Base-by-base conservation (phyloP, 1,284 basidiomycete genomes). In the Cutaneotrichosporon arboriforme region DNA sequence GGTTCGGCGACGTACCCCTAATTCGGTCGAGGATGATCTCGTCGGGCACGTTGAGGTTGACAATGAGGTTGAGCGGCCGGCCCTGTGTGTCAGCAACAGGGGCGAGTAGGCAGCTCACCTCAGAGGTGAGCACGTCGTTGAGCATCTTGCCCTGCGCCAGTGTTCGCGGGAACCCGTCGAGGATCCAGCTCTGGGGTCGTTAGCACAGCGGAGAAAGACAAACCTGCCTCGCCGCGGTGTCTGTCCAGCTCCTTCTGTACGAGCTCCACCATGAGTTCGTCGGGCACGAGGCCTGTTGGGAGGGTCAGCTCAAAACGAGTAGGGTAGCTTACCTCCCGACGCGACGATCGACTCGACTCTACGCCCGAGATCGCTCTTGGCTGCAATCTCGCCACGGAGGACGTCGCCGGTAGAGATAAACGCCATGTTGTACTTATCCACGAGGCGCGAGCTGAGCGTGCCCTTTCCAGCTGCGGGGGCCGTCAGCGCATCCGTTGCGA, bases 81-180 rank as follows among this genome's bases (percentile, higher is more conserved):
- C 70, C 68, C 65, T 73, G 58, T 81, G 15, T 86, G 79, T 78
- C 52, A 88, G 78, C 40, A 33, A 22, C n/a, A 13, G 3, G 8
- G 18, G 13, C 26, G 5, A 8, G 72, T 87, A 83, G 22, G 34
- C n/a, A 7, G 8, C 8, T 20, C 17, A 13, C 14, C 5, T 70
- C 65, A 43, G 67, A 54, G 13, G 64, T 66, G 36, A 79, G 62
- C 12, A 76, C 69, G 5, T 65, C 47, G 58, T 97, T 89, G 10
- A 99, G 80, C 41, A 94, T 78, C 69, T 85, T 78, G 1, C 90
- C 94, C 75, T 99, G 94, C 15, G 82, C 84, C 2, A 94, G 75
- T 2, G 94, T 99, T 37, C 94, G 84, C 31, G 94, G 94, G 69
- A 98, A 98, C 5, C 94, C 94, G 67, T 99, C 94, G 34, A 98